A percentile compares a stretch with the other conserved stretches of the same genome.
phyloP scores from a whole-genome alignment of 768 basidiomycete genomes.

The Lactifluus pinguis region DNA sequence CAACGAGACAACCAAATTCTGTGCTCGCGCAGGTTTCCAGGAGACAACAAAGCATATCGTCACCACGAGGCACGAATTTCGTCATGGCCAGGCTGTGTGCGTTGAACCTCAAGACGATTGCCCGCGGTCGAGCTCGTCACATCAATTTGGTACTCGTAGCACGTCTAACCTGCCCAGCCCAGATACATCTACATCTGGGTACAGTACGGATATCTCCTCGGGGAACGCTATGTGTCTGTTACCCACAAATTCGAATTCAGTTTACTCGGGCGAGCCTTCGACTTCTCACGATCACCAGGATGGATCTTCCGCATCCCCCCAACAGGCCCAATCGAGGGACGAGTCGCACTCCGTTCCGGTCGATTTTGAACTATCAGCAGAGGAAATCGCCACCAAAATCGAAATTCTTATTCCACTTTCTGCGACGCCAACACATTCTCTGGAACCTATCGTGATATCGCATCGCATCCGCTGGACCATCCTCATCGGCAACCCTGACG shows the following conservation, averaged over 20 bases:
- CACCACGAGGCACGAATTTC: slow-evolving; percentile 58
- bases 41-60: slow-evolving; percentile 55
- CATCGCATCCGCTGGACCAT: slow-evolving; percentile 81
- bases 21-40: slow-evolving; percentile 43
- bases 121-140: slow-evolving; percentile 19
- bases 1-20: slow-evolving; percentile 64
- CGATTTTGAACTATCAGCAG: slow-evolving; percentile 24
- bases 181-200: slow-evolving; percentile 1
- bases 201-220: neutral
- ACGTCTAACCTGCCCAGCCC: slow-evolving; percentile 4
- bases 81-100: slow-evolving; percentile 41
- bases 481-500: slow-evolving; percentile 76
- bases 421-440: slow-evolving; percentile 58
- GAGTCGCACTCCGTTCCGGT: slow-evolving; percentile 13
- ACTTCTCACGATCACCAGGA: neutral
- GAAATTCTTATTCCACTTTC: slow-evolving; percentile 50
- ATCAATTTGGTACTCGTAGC: slow-evolving; percentile 9
- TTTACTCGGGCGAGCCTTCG: neutral
- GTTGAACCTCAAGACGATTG: slow-evolving; percentile 25
- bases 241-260: neutral
- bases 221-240: neutral
- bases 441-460: slow-evolving; percentile 65
- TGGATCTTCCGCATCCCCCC: slow-evolving; percentile 6
- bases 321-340: neutral
- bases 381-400: slow-evolving; percentile 54